Evolutionary conservation across 805 yeast genomes (phyloP).

Genomic region (Ogataea populi-albae): DNA sequence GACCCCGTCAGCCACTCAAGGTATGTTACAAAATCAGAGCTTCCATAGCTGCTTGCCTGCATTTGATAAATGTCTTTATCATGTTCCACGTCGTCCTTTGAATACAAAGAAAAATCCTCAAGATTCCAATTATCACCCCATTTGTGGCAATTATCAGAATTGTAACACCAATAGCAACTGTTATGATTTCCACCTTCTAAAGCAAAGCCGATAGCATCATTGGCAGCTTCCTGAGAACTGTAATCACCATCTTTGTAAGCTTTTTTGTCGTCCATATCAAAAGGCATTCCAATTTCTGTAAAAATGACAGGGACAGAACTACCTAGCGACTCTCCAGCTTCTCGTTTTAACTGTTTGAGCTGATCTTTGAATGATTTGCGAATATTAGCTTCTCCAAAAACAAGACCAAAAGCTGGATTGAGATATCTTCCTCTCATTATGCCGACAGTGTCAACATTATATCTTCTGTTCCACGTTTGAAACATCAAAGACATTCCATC

Average conservation of each 20-base stretch:
- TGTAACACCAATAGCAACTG: conserved; percentile 86
- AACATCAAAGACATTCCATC: conserved; percentile 94
- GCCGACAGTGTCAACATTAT: conserved; percentile 88
- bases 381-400: conserved; percentile 78
- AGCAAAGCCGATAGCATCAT: conserved; percentile 79
- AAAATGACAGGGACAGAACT: conserved; percentile 64
- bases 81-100: conserved; percentile 51
- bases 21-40: conserved; percentile 21
- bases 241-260: conserved; percentile 69
- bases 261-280: conserved; percentile 82
- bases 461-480: conserved; percentile 78
- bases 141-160: conserved; percentile 65
- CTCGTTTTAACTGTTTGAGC: conserved; percentile 60
- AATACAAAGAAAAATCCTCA: conserved; percentile 90
- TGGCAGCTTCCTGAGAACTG: conserved; percentile 71
- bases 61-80: conserved; percentile 12
- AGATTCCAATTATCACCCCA: conserved; percentile 94
- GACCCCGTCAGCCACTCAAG: conserved; percentile 22
- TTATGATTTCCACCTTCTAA: conserved; percentile 70
- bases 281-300: conserved; percentile 97
- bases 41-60: conserved; percentile 14
- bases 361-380: conserved; percentile 70
- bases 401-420: conserved; percentile 71
- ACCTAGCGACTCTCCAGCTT: conserved; percentile 64
- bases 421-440: conserved; percentile 74